Conservation (phyloP, 345 rosid genomes). For the Cardamine occulta region DNA sequence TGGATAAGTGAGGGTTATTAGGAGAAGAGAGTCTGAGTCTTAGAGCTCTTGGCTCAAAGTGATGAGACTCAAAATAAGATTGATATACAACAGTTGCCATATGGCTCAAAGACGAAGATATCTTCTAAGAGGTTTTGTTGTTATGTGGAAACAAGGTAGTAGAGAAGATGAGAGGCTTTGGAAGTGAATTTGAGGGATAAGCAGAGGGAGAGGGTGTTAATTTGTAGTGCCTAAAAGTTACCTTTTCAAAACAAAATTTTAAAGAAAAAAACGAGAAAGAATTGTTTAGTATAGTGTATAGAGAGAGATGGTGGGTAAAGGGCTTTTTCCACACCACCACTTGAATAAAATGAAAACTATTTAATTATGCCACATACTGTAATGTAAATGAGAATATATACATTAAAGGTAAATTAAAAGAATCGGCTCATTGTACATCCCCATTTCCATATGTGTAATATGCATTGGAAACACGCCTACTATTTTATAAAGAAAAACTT, state of each 20-base stretch:
- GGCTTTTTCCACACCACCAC: conserved; percentile 43
- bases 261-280: conserved; percentile 13
- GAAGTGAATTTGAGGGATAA: conserved; percentile 48
- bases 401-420: conserved; percentile 35
- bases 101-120: conserved; percentile 19
- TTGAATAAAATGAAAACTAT: conserved; percentile 34
- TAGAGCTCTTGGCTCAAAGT: conserved; percentile 58
- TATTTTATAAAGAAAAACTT: neutral
- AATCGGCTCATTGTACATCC: conserved; percentile 20
- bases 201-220: conserved; percentile 36
- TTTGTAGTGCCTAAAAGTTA: conserved; percentile 46
- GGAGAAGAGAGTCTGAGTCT: conserved; percentile 66
- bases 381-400: conserved; percentile 32
- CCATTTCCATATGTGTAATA: conserved; percentile 29
- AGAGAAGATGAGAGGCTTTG: conserved; percentile 32
- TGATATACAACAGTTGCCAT: conserved; percentile 76
- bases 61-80: conserved; percentile 61
- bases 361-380: conserved; percentile 39
- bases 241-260: neutral
- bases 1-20: conserved; percentile 39
- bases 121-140: conserved; percentile 24
- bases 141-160: conserved; percentile 19
- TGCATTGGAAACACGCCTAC: neutral
- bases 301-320: conserved; percentile 44
- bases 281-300: conserved; percentile 28